These are phyloP conservation scores for Chionographis japonica DNA, from an alignment of 106 monocot genomes.

Conservation along the genomic window DNA sequence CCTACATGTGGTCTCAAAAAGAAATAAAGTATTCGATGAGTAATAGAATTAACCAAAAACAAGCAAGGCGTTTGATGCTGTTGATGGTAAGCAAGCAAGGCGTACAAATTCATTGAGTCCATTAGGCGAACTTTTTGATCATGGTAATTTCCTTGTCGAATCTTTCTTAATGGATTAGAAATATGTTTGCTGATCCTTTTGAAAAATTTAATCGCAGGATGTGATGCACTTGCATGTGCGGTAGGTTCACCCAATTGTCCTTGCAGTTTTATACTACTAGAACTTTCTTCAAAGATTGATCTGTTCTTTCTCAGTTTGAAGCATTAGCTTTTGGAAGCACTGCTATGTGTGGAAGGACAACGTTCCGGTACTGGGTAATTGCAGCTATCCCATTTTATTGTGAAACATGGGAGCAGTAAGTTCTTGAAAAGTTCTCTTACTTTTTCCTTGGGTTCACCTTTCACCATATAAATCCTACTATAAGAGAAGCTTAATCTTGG, in stretches of 20 bases:
- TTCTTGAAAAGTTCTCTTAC: conserved; percentile 17
- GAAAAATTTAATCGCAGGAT: conserved; percentile 52
- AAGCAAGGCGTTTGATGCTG: conserved; percentile 98
- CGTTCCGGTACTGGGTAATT: conserved; percentile 90
- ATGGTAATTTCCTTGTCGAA: conserved; percentile 6
- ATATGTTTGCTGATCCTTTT: conserved; percentile 9
- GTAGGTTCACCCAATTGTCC: conserved; percentile 33
- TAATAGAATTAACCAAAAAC: too few relatives aligned
- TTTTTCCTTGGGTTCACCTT: not conserved
- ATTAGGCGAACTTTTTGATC: conserved; percentile 91
- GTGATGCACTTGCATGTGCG: conserved; percentile 95
- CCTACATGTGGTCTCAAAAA: too few relatives aligned
- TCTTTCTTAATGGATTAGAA: conserved; percentile 1
- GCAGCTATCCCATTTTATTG: conserved; percentile 88
- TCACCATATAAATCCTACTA: not conserved
- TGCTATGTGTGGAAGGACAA: conserved; percentile 81
- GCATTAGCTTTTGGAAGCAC: conserved; percentile 93
- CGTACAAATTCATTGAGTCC: conserved; percentile 98
- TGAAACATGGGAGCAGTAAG: conserved; percentile 99
- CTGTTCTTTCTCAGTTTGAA: conserved; percentile 63
- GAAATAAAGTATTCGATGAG: too few relatives aligned
- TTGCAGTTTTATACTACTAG: not conserved
- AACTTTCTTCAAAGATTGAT: not conserved
- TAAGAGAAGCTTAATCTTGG: too few relatives aligned
- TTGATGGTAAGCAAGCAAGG: conserved; percentile 99